These are phyloP conservation scores for Eucalyptus viminalis DNA, from an alignment of 345 rosid species.

Conservation along the genomic window DNA sequence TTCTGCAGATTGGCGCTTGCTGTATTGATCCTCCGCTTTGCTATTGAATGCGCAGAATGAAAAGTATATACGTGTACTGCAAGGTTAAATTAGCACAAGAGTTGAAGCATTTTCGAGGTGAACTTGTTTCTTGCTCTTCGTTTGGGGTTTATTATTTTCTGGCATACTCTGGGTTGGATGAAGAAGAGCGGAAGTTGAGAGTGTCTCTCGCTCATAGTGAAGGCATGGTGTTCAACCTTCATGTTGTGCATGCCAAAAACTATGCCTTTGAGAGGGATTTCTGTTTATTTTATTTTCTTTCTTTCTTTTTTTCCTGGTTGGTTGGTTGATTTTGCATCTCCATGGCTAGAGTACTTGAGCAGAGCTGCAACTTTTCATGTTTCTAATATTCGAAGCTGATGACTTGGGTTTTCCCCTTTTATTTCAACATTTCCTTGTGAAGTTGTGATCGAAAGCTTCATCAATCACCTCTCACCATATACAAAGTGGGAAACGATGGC, in stretches of 20 bases:
- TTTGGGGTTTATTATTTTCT: background rate
- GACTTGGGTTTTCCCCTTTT: background rate
- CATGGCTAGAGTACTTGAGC: background rate
- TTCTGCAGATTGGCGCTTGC: background rate
- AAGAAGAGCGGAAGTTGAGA: background rate
- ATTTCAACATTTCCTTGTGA: background rate
- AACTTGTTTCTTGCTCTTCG: background rate
- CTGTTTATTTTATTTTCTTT: too few relatives aligned
- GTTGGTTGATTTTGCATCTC: background rate
- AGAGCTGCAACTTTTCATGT: background rate
- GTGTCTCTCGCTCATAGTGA: background rate
- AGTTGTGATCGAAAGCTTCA: background rate
- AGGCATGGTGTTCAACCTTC: background rate
- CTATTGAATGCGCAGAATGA: background rate
- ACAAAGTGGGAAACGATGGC: background rate
- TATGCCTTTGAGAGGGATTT: background rate
- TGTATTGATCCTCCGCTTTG: background rate
- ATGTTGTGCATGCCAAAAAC: background rate
- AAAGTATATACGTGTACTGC: background rate
- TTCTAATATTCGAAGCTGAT: background rate
- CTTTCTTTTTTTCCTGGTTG: too few relatives aligned
- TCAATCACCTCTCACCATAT: background rate
- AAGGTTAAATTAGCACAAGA: background rate
- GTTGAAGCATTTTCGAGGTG: background rate
- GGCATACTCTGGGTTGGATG: background rate